Evolutionary conservation across 345 rosid species (phyloP).

Genomic region (Ceriops decandra): DNA sequence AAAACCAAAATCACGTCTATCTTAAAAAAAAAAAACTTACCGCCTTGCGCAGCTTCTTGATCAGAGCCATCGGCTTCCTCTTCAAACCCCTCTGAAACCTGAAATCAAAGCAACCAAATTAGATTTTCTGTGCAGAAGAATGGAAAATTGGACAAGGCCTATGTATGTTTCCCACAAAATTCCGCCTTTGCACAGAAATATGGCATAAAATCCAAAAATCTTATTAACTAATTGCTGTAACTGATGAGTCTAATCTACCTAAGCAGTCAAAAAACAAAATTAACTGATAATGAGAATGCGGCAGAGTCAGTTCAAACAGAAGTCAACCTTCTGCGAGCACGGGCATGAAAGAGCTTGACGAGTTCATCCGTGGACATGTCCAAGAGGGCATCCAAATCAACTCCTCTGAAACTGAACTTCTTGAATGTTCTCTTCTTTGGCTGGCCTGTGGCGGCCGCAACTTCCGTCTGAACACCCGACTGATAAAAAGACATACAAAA

Average conservation of each 20-base stretch:
- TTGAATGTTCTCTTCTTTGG: conserved; percentile 77
- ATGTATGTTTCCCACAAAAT: too few relatives aligned
- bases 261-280: too few relatives aligned
- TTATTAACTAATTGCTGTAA: too few relatives aligned
- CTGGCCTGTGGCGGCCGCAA: conserved; percentile 31
- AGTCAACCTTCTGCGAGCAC: conserved; percentile 95
- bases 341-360: conserved; percentile 83
- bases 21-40: conserved; percentile 3
- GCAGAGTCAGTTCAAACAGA: not conserved
- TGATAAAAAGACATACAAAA: not conserved
- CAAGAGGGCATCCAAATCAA: conserved; percentile 71
- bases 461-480: conserved; percentile 48
- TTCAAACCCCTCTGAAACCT: conserved; percentile 88
- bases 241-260: too few relatives aligned
- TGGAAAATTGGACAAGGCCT: too few relatives aligned
- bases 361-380: conserved; percentile 96
- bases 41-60: conserved; percentile 38
- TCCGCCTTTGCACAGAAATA: too few relatives aligned
- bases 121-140: not conserved
- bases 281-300: not conserved
- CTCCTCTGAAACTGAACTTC: conserved; percentile 72
- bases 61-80: conserved; percentile 41
- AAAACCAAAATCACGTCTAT: not conserved
- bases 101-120: not conserved
- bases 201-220: too few relatives aligned